A percentile compares a stretch with the other conserved stretches of the same genome.
These are phyloP conservation scores for Tillandsia fasciculata DNA, from an alignment of 176 grass and related monocot species.

Conservation along the genomic window DNA sequence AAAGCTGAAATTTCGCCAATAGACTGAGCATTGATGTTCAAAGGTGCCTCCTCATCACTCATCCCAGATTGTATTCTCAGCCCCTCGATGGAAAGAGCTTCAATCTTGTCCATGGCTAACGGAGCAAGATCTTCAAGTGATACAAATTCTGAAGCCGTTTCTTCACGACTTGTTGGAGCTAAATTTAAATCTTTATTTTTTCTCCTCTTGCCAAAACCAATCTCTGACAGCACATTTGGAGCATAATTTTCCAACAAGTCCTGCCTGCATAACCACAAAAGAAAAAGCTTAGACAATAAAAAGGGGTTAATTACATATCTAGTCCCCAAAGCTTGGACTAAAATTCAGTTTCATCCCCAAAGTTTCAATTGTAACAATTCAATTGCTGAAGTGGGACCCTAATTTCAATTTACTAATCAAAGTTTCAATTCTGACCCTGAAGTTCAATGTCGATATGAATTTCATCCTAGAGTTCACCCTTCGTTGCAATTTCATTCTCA, in stretches of 20 bases:
- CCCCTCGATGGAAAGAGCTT: constrained; percentile 89
- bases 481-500: too few relatives aligned
- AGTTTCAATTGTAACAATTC: too few relatives aligned
- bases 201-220: constrained; percentile 32
- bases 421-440: too few relatives aligned
- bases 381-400: too few relatives aligned
- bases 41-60: constrained; percentile 83
- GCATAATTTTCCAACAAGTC: constrained; percentile 39
- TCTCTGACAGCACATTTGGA: constrained; percentile 17
- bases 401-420: too few relatives aligned
- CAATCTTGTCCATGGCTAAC: constrained; percentile 98
- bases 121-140: constrained; percentile 92
- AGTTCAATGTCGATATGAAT: too few relatives aligned
- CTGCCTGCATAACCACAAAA: constrained; percentile 31
- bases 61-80: constrained; percentile 97
- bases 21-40: constrained; percentile 64
- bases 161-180: constrained; percentile 28
- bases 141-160: constrained; percentile 63
- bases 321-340: too few relatives aligned
- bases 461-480: too few relatives aligned
- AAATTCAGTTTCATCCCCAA: too few relatives aligned
- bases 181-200: constrained; percentile 38
- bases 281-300: constrained; percentile 14
- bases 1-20: constrained; percentile 74
- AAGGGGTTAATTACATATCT: background rate